Conservation (phyloP, 1,139 yeast genomes). For the Nadsonia commutata region DNA sequence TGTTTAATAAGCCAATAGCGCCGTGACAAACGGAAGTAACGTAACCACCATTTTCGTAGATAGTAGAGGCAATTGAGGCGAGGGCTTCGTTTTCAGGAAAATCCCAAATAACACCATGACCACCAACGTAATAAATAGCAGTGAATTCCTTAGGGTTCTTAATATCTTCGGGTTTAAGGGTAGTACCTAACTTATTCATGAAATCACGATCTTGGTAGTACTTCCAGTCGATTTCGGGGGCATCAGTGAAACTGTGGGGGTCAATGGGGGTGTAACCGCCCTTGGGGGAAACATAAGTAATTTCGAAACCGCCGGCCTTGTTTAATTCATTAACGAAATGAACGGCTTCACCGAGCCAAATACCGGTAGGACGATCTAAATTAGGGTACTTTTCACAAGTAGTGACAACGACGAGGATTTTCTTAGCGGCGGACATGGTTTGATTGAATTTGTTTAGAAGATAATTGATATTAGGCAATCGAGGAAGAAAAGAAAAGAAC, state of each 20-base stretch:
- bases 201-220: neutral
- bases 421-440: neutral
- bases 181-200: conserved; percentile 6
- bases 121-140: conserved; percentile 47
- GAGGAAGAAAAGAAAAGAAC: too few species aligned
- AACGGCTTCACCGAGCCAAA: neutral
- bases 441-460: neutral
- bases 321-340: neutral
- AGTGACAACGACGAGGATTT: neutral
- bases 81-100: conserved; percentile 38
- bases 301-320: neutral
- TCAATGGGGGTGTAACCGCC: neutral
- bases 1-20: conserved; percentile 37
- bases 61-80: conserved; percentile 30
- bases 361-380: neutral
- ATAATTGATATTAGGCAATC: too few species aligned
- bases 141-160: conserved; percentile 33
- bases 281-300: neutral
- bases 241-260: conserved; percentile 14
- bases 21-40: conserved; percentile 58
- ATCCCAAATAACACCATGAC: conserved; percentile 49
- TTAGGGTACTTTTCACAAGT: neutral
- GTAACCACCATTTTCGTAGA: conserved; percentile 38
- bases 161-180: conserved; percentile 11
- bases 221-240: conserved; percentile 11